These are phyloP conservation scores for Escovopsis weberi DNA, from an alignment of 2,329 filamentous ascomycete genomes.

Conservation along the genomic window DNA sequence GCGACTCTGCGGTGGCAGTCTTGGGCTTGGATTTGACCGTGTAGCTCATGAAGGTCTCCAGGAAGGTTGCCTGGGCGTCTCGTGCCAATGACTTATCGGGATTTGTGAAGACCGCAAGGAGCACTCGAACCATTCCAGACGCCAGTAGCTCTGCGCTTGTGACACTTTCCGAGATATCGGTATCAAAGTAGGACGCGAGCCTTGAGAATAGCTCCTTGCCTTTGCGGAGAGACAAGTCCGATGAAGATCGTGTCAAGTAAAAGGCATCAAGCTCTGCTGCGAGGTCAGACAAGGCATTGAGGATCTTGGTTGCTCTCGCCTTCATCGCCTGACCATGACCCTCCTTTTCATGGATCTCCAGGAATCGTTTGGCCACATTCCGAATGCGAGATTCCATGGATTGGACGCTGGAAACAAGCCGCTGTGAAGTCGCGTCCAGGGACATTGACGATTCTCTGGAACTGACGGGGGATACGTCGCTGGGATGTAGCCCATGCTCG, in stretches of 20 bases:
- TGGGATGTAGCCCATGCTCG: constrained; percentile 34
- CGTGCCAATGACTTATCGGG: constrained; percentile 45
- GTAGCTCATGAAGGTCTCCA: constrained; percentile 83
- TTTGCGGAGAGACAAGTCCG: constrained; percentile 28
- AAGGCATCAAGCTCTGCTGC: constrained; percentile 57
- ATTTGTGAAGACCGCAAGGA: constrained; percentile 71
- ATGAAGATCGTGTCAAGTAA: constrained; percentile 44
- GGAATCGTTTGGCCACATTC: constrained; percentile 64
- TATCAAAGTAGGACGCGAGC: constrained; percentile 73
- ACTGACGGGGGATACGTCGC: constrained; percentile 49
- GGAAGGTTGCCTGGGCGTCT: constrained; percentile 66
- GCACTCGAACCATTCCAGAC: constrained; percentile 72
- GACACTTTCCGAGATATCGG: constrained; percentile 78
- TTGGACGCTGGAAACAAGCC: constrained; percentile 31
- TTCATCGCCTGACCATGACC: constrained; percentile 58
- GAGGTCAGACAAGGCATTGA: constrained; percentile 56
- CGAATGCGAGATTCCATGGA: constrained; percentile 55
- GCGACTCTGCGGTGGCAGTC: constrained; percentile 50
- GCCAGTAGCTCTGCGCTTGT: constrained; percentile 90
- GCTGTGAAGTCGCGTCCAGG: constrained; percentile 38
- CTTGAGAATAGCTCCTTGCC: constrained; percentile 57
- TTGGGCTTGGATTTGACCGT: constrained; percentile 50
- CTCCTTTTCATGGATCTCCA: constrained; percentile 69
- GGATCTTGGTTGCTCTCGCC: constrained; percentile 61
- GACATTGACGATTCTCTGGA: constrained; percentile 55